phyloP scores from a whole-genome alignment of 768 basidiomycete species.

The Lepiota subincarnata region DNA sequence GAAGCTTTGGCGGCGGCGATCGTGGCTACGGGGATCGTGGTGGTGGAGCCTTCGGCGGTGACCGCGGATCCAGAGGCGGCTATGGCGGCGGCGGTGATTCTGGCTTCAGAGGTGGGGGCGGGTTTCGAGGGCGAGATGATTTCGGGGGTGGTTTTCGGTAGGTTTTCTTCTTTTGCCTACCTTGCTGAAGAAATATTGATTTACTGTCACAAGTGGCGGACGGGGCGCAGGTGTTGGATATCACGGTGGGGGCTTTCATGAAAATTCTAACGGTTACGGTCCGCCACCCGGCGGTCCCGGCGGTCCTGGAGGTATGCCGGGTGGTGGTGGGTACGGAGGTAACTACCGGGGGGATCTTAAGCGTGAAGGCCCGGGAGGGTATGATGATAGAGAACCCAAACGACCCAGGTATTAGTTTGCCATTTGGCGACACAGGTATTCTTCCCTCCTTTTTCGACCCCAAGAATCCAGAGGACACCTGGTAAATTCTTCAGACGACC shows the following conservation, averaged over 20 bases:
- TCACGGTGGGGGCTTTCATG: conserved; percentile 58
- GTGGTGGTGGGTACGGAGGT: conserved; percentile 37
- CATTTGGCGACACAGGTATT: conserved; percentile 11
- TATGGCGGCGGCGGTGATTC: conserved; percentile 35
- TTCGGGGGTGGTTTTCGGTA: conserved; percentile 54
- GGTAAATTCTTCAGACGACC: not conserved
- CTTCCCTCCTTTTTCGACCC: conserved; percentile 11
- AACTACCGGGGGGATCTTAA: conserved; percentile 73
- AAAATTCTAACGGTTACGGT: conserved; percentile 50
- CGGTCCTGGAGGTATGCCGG: conserved; percentile 36
- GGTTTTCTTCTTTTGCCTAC: conserved; percentile 2
- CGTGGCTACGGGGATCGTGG: conserved; percentile 37
- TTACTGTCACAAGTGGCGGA: conserved; percentile 40
- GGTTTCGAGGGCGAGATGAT: conserved; percentile 39
- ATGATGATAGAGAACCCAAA: conserved; percentile 79
- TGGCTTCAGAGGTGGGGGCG: conserved; percentile 21
- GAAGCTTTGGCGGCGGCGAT: conserved; percentile 37
- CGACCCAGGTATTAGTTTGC: conserved; percentile 69
- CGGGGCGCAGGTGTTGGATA: conserved; percentile 74
- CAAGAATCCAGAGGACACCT: conserved; percentile 6
- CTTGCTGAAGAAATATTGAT: conserved; percentile 5
- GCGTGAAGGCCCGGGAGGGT: conserved; percentile 72
- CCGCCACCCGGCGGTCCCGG: conserved; percentile 40
- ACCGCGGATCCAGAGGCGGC: conserved; percentile 42
- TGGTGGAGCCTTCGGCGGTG: conserved; percentile 35